Conservation (phyloP, 2,329 filamentous ascomycete species). For the Rhexocercosporidium sp. region DNA sequence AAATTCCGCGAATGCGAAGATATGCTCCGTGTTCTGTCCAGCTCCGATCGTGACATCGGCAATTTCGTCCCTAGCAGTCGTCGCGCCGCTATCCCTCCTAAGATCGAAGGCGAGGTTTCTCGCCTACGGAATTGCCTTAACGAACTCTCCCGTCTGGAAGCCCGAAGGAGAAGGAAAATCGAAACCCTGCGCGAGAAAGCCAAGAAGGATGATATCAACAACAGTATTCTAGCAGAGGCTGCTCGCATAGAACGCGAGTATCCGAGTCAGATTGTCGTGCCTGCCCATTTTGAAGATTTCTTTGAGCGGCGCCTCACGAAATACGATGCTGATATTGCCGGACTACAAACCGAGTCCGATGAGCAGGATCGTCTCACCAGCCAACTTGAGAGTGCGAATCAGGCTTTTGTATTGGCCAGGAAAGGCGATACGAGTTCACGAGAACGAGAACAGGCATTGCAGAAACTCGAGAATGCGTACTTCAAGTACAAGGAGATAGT, state of each 20-base stretch:
- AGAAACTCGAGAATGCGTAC: slow-evolving; percentile 88
- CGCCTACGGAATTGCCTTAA: slow-evolving; percentile 81
- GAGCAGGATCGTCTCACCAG: slow-evolving; percentile 77
- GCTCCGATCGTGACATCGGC: slow-evolving; percentile 80
- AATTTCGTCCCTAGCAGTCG: slow-evolving; percentile 89
- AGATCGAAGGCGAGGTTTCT: slow-evolving; percentile 79
- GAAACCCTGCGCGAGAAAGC: slow-evolving; percentile 80
- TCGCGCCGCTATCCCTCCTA: slow-evolving; percentile 77
- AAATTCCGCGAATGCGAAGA: slow-evolving; percentile 80
- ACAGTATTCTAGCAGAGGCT: slow-evolving; percentile 81
- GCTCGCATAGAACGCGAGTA: slow-evolving; percentile 85
- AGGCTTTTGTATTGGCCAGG: slow-evolving; percentile 75
- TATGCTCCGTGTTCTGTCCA: slow-evolving; percentile 76
- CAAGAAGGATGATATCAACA: slow-evolving; percentile 86
- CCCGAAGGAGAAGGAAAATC: slow-evolving; percentile 76
- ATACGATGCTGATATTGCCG: slow-evolving; percentile 79
- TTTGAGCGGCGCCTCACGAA: slow-evolving; percentile 82
- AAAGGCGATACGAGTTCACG: slow-evolving; percentile 61
- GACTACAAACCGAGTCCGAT: slow-evolving; percentile 70
- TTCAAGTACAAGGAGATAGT: slow-evolving; percentile 97
- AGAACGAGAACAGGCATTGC: slow-evolving; percentile 85
- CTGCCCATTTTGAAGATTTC: slow-evolving; percentile 89
- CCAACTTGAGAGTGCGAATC: slow-evolving; percentile 76
- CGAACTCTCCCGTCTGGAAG: slow-evolving; percentile 84
- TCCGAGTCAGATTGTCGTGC: slow-evolving; percentile 81